Evolutionary conservation across 805 yeast genomes (phyloP).

Genomic region (Metahyphopichia silvanorum): DNA sequence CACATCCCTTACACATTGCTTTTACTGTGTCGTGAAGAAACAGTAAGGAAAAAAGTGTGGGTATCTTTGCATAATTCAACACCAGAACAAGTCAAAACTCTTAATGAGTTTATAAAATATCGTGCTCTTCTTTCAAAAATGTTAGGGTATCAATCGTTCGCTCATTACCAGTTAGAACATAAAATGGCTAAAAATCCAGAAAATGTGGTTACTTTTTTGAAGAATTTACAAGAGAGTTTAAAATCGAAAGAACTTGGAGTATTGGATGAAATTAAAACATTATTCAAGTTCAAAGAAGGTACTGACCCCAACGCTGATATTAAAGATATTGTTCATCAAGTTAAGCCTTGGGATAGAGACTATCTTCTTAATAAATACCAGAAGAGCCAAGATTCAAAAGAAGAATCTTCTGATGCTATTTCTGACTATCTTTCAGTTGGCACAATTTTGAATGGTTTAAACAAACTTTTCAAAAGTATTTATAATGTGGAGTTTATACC

Average conservation of each 20-base stretch:
- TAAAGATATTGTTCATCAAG: constrained; percentile 26
- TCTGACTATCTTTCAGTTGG: constrained; percentile 79
- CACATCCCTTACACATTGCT: constrained; percentile 64
- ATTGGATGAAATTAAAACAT: constrained; percentile 49
- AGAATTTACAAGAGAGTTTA: constrained; percentile 50
- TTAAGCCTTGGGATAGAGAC: constrained; percentile 93
- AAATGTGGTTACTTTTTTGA: constrained; percentile 68
- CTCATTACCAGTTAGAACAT: constrained; percentile 79
- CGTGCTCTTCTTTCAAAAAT: constrained; percentile 70
- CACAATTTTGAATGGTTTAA: constrained; percentile 78
- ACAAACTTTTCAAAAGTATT: constrained; percentile 61
- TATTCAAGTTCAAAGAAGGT: constrained; percentile 35
- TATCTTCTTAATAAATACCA: constrained; percentile 37
- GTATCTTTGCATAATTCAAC: constrained; percentile 65
- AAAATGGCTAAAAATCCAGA: constrained; percentile 86
- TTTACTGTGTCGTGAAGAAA: constrained; percentile 51
- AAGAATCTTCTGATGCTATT: constrained; percentile 27
- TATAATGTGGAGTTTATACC: constrained; percentile 80
- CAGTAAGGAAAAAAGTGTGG: constrained; percentile 71
- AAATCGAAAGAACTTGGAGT: constrained; percentile 43
- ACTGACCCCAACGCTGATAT: constrained; percentile 4
- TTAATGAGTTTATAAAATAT: constrained; percentile 58
- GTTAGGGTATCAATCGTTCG: constrained; percentile 66
- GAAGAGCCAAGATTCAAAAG: constrained; percentile 11
- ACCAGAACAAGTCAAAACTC: constrained; percentile 53